A percentile compares a stretch with the other conserved stretches of the same genome.
Conservation (phyloP, 306 rosid species). For the Astragalus glycyphyllos region DNA sequence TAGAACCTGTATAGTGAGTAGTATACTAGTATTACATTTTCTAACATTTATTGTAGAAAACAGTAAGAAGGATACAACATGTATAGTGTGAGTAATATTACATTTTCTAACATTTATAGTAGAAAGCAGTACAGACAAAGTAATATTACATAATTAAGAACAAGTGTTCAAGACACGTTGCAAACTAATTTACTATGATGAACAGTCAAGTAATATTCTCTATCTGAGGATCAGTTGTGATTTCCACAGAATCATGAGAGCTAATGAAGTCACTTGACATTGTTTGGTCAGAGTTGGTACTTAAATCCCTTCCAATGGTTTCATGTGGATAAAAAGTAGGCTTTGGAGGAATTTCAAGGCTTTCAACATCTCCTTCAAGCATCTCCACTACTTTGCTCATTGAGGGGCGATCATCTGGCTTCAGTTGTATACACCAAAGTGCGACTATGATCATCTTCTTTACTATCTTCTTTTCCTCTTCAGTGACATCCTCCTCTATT, state of each 20-base stretch:
- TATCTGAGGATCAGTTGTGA: neutral
- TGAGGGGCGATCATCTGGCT: conserved; percentile 44
- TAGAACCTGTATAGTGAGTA: neutral
- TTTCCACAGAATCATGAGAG: conserved; percentile 6
- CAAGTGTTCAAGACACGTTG: neutral
- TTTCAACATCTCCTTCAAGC: conserved; percentile 43
- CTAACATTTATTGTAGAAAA: no score
- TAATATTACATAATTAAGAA: neutral
- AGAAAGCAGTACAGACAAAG: no score
- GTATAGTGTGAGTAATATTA: no score
- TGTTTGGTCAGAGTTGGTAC: neutral
- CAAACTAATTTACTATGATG: neutral
- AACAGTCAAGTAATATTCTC: conserved; percentile 1
- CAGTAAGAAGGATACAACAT: no score
- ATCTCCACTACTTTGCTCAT: conserved; percentile 46
- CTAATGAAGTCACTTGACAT: neutral
- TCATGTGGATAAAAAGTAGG: conserved; percentile 37
- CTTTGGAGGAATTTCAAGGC: conserved; percentile 36
- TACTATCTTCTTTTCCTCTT: conserved; percentile 9
- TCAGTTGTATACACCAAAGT: conserved; percentile 31
- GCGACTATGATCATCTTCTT: conserved; percentile 45
- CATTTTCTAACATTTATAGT: no score
- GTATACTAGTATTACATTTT: no score
- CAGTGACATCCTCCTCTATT: neutral
- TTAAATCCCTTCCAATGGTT: neutral